phyloP scores from a whole-genome alignment of 139 green algal species.

The Raphidocelis subcapitata region DNA sequence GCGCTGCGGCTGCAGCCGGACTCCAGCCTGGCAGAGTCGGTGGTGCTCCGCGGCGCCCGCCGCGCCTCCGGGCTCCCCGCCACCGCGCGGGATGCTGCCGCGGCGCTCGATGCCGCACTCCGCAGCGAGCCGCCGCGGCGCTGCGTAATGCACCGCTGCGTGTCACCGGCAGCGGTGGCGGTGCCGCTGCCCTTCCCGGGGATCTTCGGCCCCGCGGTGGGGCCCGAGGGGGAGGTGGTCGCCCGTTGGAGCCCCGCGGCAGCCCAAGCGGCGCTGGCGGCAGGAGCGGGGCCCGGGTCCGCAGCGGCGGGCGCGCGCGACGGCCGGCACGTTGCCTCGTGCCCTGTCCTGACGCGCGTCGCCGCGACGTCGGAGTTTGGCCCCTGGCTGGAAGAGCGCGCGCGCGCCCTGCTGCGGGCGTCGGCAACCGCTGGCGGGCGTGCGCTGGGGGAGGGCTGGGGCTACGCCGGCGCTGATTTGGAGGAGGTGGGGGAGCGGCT shows the following conservation, averaged over 20 bases:
- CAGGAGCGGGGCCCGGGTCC: not conserved
- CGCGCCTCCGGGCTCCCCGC: slow-evolving; percentile 8
- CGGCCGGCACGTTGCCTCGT: not conserved
- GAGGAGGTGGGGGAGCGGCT: slow-evolving; percentile 13
- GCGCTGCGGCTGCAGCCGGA: slow-evolving; percentile 1
- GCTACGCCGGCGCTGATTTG: slow-evolving; percentile 1
- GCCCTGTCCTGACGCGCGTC: slow-evolving; percentile 27
- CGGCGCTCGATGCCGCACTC: slow-evolving; percentile 35
- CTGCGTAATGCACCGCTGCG: slow-evolving; percentile 37
- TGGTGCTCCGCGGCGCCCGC: slow-evolving; percentile 14
- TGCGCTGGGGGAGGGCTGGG: slow-evolving; percentile 27
- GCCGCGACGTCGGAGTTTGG: slow-evolving; percentile 25
- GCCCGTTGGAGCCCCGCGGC: not conserved
- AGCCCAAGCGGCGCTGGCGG: not conserved
- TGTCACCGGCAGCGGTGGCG: slow-evolving; percentile 32
- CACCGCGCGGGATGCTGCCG: not conserved
- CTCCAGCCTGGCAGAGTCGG: slow-evolving; percentile 18
- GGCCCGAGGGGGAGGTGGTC: not conserved
- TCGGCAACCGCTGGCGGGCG: not conserved
- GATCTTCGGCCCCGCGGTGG: not conserved
- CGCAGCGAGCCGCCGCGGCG: slow-evolving; percentile 2
- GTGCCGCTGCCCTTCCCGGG: slow-evolving; percentile 48
- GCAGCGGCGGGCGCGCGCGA: not conserved
- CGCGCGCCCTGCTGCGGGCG: not conserved
- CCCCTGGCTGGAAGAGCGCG: slow-evolving; percentile 4